phyloP scores from a whole-genome alignment of 345 rosid genomes.

The Abelmoschus esculentus region DNA sequence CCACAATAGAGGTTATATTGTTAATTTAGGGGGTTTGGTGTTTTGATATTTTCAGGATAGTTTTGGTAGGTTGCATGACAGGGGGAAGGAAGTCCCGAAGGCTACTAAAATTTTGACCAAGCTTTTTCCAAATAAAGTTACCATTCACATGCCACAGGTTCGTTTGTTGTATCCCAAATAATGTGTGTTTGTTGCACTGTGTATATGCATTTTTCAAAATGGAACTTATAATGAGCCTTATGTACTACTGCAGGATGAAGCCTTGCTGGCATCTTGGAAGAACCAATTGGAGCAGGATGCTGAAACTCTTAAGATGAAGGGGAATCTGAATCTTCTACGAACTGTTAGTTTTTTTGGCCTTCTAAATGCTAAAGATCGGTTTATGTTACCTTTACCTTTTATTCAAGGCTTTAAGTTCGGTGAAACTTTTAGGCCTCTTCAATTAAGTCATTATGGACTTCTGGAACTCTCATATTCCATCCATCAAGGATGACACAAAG shows the following conservation, averaged over 20 bases:
- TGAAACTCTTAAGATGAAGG: slow-evolving; percentile 74
- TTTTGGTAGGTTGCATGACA: slow-evolving; percentile 65
- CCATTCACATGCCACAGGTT: slow-evolving; percentile 89
- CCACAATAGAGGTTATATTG: neutral
- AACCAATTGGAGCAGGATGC: slow-evolving; percentile 74
- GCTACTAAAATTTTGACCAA: slow-evolving; percentile 55
- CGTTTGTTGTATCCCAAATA: slow-evolving; percentile 4
- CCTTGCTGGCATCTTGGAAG: slow-evolving; percentile 64
- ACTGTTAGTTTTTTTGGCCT: slow-evolving; percentile 38
- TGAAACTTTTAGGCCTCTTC: slow-evolving; percentile 10
- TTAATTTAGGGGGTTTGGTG: slow-evolving; percentile 17
- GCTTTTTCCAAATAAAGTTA: slow-evolving; percentile 86
- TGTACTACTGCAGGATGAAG: slow-evolving; percentile 57
- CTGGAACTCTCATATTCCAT: neutral
- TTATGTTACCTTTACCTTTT: neutral
- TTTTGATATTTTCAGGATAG: slow-evolving; percentile 52
- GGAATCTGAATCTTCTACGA: slow-evolving; percentile 57
- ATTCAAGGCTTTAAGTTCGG: neutral
- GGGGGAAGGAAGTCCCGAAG: slow-evolving; percentile 73
- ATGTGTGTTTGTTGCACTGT: slow-evolving; percentile 12
- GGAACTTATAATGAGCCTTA: slow-evolving; percentile 7
- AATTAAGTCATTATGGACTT: neutral
- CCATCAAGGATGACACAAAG: neutral
- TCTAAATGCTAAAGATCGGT: neutral
- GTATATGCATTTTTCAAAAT: neutral